Percentiles rank a stretch among this genome's conserved stretches.
phyloP scores from a whole-genome alignment of 345 rosid genomes.

The Hibiscus syriacus region DNA sequence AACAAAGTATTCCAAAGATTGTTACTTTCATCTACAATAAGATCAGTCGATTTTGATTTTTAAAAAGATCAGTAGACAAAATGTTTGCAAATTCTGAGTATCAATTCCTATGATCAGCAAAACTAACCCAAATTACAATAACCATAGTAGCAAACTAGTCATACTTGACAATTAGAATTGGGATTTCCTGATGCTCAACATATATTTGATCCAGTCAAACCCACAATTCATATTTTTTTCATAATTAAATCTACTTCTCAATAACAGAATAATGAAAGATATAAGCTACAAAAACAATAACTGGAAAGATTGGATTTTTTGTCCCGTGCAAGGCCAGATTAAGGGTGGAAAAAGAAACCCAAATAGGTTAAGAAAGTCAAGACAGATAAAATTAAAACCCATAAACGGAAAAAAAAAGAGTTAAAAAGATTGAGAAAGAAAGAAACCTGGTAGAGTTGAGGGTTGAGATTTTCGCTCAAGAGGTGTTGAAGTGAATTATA shows the following conservation, averaged over 20 bases:
- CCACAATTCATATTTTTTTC: background rate
- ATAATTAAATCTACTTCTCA: background rate
- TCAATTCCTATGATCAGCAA: background rate
- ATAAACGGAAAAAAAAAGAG: background rate
- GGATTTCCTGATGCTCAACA: background rate
- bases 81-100: background rate
- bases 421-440: background rate
- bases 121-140: conserved; percentile 1
- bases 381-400: background rate
- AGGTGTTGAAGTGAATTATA: conserved; percentile 71
- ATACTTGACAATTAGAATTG: background rate
- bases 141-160: background rate
- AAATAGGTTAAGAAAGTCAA: background rate
- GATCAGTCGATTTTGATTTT: background rate
- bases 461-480: conserved; percentile 65
- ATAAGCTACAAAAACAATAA: background rate
- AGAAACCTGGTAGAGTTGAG: conserved; percentile 64
- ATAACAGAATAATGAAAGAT: background rate
- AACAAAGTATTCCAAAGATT: background rate
- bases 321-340: background rate
- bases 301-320: background rate
- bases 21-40: background rate
- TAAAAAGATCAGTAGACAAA: background rate
- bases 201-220: background rate
- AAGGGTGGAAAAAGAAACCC: background rate